phyloP scores from a whole-genome alignment of 768 basidiomycete genomes.

The Hortiboletus flavorubellus region DNA sequence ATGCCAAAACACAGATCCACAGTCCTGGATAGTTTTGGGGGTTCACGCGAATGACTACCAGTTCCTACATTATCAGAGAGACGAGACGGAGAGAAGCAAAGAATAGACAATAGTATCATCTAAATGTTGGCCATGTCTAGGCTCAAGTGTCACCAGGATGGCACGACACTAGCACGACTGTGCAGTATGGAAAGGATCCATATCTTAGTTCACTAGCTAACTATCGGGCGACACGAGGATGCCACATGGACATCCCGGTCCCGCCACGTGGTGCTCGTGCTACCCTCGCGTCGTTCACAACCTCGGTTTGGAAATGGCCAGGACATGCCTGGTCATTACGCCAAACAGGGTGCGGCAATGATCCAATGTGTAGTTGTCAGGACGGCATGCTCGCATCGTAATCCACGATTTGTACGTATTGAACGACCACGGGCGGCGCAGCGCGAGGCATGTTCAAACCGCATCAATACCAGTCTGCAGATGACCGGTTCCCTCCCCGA shows the following conservation, averaged over 20 bases:
- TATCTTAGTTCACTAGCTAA: neutral
- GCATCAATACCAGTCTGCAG: neutral
- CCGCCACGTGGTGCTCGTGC: too few relatives aligned
- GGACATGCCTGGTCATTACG: neutral
- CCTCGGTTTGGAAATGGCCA: neutral
- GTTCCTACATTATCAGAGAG: too few relatives aligned
- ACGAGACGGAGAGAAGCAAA: too few relatives aligned
- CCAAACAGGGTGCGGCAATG: neutral
- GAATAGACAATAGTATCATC: too few relatives aligned
- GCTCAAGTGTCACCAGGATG: too few relatives aligned
- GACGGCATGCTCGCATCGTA: neutral
- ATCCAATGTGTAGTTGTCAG: neutral
- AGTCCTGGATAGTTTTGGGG: too few relatives aligned
- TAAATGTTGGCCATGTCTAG: too few relatives aligned
- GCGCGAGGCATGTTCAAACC: neutral
- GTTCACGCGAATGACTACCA: too few relatives aligned
- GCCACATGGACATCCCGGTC: neutral
- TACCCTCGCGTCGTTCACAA: neutral
- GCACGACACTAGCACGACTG: neutral
- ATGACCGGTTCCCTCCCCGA: constrained; percentile 17
- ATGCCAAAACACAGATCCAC: too few relatives aligned
- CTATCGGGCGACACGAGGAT: neutral
- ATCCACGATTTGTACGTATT: constrained; percentile 4
- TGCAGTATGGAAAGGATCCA: constrained; percentile 1
- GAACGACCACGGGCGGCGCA: neutral